Evolutionary conservation across 2,329 filamentous ascomycete genomes (phyloP).

Genomic region (Exophiala dermatitidis): DNA sequence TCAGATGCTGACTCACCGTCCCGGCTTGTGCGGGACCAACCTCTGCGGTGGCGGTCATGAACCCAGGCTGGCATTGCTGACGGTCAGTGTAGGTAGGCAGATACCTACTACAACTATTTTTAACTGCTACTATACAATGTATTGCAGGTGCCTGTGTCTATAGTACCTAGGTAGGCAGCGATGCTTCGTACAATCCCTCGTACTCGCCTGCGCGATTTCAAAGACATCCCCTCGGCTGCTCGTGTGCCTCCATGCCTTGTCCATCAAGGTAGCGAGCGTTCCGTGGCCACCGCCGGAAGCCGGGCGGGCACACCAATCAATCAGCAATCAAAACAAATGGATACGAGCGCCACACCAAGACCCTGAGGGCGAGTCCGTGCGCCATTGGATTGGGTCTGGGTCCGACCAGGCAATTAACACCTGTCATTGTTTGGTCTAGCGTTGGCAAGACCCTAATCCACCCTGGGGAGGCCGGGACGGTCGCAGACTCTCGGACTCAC

Average conservation of each 20-base stretch:
- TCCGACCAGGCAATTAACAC: neutral
- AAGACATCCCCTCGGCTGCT: neutral
- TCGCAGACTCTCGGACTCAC: too few relatives aligned
- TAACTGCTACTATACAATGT: too few relatives aligned
- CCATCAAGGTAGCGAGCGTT: neutral
- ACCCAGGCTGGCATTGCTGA: too few relatives aligned
- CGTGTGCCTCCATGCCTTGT: neutral
- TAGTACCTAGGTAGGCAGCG: too few relatives aligned
- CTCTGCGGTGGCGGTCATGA: too few relatives aligned
- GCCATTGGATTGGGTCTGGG: neutral
- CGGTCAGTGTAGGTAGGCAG: too few relatives aligned
- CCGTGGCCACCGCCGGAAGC: neutral
- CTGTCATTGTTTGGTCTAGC: neutral
- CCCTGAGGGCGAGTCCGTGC: neutral
- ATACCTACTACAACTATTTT: too few relatives aligned
- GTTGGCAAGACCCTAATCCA: neutral
- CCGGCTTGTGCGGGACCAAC: too few relatives aligned
- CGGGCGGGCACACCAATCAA: too few relatives aligned
- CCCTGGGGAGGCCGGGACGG: slow-evolving; percentile 4
- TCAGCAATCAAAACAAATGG: neutral
- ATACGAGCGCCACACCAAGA: neutral
- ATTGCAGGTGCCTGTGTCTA: too few relatives aligned
- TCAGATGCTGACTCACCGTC: too few relatives aligned
- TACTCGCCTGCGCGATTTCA: neutral
- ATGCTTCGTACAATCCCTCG: neutral